Percentiles rank a stretch among this genome's conserved stretches.
phyloP scores from a whole-genome alignment of 2,329 filamentous ascomycete species.

The Alternaria sp. region DNA sequence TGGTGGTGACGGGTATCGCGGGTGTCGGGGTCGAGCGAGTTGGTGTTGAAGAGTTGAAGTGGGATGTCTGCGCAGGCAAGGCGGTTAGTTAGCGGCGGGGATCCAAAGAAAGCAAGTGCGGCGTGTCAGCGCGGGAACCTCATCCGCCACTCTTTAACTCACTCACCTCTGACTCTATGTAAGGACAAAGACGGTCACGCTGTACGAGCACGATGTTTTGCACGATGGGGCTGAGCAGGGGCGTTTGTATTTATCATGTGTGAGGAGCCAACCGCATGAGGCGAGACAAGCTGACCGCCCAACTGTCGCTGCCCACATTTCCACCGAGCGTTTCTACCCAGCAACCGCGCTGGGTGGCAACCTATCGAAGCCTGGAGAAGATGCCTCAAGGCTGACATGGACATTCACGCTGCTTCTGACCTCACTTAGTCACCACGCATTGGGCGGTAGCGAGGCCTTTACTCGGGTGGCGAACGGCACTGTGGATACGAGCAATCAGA shows the following conservation, averaged over 20 bases:
- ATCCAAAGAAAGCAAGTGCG: conserved; percentile 40
- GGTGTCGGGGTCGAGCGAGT: conserved; percentile 29
- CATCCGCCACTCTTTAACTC: conserved; percentile 23
- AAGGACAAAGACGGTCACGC: conserved; percentile 8
- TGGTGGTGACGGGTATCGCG: conserved; percentile 15
- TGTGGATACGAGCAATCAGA: conserved; percentile 21
- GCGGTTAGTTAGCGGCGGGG: conserved; percentile 38
- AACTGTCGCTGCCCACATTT: conserved; percentile 29
- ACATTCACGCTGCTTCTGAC: conserved; percentile 23
- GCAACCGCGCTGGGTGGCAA: conserved; percentile 36
- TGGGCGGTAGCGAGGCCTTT: conserved; percentile 15
- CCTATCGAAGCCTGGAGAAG: conserved; percentile 36
- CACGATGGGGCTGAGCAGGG: conserved; percentile 13
- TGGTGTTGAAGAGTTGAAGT: conserved; percentile 43
- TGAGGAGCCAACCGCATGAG: conserved; percentile 22
- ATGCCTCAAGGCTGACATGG: conserved; percentile 28
- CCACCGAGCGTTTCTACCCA: conserved; percentile 36
- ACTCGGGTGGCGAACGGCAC: conserved; percentile 11
- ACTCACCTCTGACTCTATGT: conserved; percentile 27
- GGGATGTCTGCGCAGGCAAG: conserved; percentile 40
- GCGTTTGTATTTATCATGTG: conserved; percentile 33
- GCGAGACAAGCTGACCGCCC: conserved; percentile 29
- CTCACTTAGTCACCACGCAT: conserved; percentile 22
- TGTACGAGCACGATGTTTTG: conserved; percentile 7
- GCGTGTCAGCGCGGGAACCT: conserved; percentile 45